Evolutionary conservation across 306 rosid genomes (phyloP).

Genomic region (Inga laurina): DNA sequence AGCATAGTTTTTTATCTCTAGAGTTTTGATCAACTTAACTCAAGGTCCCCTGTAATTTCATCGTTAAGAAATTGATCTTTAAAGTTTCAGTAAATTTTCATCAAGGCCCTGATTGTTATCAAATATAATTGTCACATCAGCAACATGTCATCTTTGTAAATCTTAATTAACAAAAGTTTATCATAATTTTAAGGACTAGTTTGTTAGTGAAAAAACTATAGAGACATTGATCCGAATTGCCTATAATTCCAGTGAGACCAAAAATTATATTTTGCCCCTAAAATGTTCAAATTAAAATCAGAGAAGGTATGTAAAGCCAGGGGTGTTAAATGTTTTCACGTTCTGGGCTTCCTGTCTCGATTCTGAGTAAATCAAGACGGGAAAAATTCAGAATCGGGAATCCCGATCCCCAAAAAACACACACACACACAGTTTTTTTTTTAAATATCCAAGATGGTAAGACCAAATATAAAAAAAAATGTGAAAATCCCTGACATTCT

Average conservation of each 20-base stretch:
- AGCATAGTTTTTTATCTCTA: no score
- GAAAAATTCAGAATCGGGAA: no score
- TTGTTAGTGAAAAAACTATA: no score
- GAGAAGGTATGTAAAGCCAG: no score
- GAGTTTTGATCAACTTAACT: background rate
- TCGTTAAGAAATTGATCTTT: background rate
- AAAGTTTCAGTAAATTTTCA: background rate
- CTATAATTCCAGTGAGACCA: background rate
- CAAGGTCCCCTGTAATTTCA: no score
- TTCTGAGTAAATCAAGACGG: fast-evolving
- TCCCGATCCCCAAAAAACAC: no score
- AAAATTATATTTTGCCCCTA: background rate
- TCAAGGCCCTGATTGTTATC: background rate
- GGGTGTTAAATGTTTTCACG: no score
- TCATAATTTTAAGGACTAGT: background rate
- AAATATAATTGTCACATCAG: background rate
- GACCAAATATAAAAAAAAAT: no score
- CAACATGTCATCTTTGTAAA: background rate
- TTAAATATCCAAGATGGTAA: no score
- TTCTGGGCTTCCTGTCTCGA: no score
- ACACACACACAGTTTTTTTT: no score
- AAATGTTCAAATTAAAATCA: background rate
- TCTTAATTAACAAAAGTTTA: background rate
- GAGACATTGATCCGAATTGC: background rate
- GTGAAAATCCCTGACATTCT: no score